Base-by-base conservation (phyloP, 2,329 filamentous ascomycete genomes). In the Talaromyces sp. region DNA sequence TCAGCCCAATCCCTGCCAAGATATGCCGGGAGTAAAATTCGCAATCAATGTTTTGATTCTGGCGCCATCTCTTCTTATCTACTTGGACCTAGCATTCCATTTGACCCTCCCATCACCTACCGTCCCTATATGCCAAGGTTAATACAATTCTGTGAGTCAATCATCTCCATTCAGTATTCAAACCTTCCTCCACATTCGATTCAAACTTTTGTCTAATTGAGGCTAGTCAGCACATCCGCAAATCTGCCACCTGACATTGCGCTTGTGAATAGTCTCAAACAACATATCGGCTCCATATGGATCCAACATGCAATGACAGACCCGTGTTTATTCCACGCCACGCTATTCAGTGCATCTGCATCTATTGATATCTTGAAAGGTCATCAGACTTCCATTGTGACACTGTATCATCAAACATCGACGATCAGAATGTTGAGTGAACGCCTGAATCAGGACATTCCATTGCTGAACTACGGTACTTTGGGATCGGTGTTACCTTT, bases 401-500 rank as follows among this genome's bases (percentile, higher is more conserved):
- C 49, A n/a, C 15, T 52, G 49, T 52, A 52, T 52, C 49, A 52
- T 52, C 49, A 52, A 52, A 52, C 25, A 15, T 52, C 25, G 49
- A 52, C 49, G 6, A 52, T 52, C 31, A 13, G 22, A 33, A 52
- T 52, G 49, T 33, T 52, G 13, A 52, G 49, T 52, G 49, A 52
- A n/a, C 49, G 49, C 15, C 9, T 52, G 27, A 52, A 33, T 17
- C 49, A 52, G 3, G 25, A 52, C 31, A 3, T 33, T n/a, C 49
- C 49, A 13, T 17, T 52, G 25, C 27, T 52, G 49, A 52, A 15
- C 31, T 52, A 52, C 15, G 49, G 49, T 31, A 52, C 49, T 52
- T 31, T 52, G 49, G 49, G 49, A 31, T 52, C 49, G 49, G 49
- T 52, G 22, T n/a, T 52, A 8, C 25, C 49, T 15, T 52, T 52